Percentiles rank a stretch among this genome's conserved stretches.
These are phyloP conservation scores for Vaccinium macrocarpon DNA, from an alignment of 148 eudicot genomes.

Conservation along the genomic window DNA sequence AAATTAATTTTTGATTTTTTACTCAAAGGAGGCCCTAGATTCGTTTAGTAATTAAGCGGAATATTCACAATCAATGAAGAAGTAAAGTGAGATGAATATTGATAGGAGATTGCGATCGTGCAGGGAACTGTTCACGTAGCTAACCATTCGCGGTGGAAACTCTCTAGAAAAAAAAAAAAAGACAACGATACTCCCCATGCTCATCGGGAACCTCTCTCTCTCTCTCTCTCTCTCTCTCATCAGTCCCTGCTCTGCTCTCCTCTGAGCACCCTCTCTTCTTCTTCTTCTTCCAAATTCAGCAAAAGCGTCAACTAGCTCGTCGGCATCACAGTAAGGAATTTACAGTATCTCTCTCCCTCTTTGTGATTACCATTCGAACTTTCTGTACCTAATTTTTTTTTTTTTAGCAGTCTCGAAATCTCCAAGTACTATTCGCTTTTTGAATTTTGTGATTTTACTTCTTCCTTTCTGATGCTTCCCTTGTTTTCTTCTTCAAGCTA, in stretches of 20 bases:
- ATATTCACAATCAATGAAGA: too few species aligned
- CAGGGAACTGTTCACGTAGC: neutral
- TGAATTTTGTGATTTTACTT: neutral
- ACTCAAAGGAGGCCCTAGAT: too few species aligned
- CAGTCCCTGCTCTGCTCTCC: neutral
- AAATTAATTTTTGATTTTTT: too few species aligned
- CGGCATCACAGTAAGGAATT: neutral
- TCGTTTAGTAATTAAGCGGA: too few species aligned
- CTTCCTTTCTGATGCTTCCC: neutral
- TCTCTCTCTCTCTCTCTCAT: neutral
- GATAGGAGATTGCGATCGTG: neutral
- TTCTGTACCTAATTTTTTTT: neutral
- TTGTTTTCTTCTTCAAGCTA: neutral
- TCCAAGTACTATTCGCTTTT: neutral
- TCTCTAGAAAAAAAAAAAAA: neutral
- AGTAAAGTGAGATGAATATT: too few species aligned
- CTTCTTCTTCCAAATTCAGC: neutral
- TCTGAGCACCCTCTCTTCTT: neutral
- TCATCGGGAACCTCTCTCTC: neutral
- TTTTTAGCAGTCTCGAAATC: neutral
- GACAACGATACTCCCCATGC: neutral
- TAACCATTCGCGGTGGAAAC: neutral
- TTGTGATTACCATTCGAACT: neutral
- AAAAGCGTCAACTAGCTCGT: neutral
- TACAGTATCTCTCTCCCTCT: neutral